Evolutionary conservation across 345 rosid genomes (phyloP), one percentile per base, ranked within the genome.

Genomic region (Alliaria petiolata): DNA sequence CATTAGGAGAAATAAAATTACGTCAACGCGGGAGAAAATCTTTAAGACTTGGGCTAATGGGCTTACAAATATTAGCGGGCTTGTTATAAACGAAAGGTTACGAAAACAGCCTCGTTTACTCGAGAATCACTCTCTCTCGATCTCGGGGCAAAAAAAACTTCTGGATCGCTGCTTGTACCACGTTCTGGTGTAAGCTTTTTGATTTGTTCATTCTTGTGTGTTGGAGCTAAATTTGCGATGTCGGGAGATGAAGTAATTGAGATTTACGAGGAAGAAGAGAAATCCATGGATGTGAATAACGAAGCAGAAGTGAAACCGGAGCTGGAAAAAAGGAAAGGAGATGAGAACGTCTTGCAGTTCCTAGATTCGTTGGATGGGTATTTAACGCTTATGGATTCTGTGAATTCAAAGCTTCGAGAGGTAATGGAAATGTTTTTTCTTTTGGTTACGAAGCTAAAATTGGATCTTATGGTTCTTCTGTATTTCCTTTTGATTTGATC

Each of bases 341-440:
- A 82, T 13, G 80, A 80, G 64, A 66, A 65, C 12, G 77, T 88
- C 15, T 69, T 95, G 69, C 83, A 76, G 44, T 88, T 95, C 68
- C 79, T 88, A 61, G 99, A 95, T 85, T 95, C 97, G 17, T 12
- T 82, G 66, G 99, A 95, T 47, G 68, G 56, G 25, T 95, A 95
- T 69, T 62, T 88, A 20, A 74, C 80, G 22, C 85, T 85, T 3
- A 56, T 80, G 70, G 90, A 85, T 69, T 88, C 91, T 68, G 31
- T 88, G 57, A 88, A 84, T 74, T 83, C 87, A 2, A 77, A 82
- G 17, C 95, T 95, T 59, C 84, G 96, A 47, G 87, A 89, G 96
- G 99, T 91, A 69, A 72, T 6, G 14, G 3, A 5, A 16, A 2
- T 20, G 1, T 2, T 43, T 15, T 0, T 40, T 3, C 3, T 14